These are phyloP conservation scores for Capsicum chinense DNA, from an alignment of 257 asterid species.

Conservation along the genomic window DNA sequence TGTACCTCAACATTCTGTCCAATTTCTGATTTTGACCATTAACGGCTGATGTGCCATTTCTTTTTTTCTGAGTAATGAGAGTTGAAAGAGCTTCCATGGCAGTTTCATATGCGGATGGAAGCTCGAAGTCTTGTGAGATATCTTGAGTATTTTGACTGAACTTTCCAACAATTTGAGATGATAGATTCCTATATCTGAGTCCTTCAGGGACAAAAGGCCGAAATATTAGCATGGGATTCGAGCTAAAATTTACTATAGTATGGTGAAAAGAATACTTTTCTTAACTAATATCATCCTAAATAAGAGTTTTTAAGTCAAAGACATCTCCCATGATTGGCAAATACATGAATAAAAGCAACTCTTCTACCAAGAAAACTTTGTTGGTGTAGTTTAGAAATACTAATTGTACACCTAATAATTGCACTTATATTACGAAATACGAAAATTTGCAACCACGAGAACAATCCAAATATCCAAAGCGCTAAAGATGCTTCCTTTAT, in stretches of 20 bases:
- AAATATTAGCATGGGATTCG: conserved; percentile 13
- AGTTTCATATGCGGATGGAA: conserved; percentile 62
- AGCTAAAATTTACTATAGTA: not conserved
- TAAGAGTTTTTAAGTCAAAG: not conserved
- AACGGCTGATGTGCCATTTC: conserved; percentile 50
- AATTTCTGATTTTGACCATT: conserved; percentile 52
- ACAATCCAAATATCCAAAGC: conserved; percentile 12
- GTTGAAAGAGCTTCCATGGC: conserved; percentile 94
- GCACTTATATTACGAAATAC: not conserved
- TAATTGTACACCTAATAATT: not conserved
- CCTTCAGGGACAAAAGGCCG: not conserved
- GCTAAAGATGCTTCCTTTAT: not conserved
- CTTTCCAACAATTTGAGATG: conserved; percentile 41
- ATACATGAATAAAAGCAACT: not conserved
- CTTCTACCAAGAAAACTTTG: not conserved
- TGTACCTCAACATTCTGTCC: conserved; percentile 71
- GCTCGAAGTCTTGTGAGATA: conserved; percentile 38
- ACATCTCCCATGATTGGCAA: not conserved
- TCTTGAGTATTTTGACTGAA: conserved; percentile 45
- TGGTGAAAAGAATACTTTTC: not conserved
- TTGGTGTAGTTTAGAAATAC: not conserved
- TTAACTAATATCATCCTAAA: not conserved
- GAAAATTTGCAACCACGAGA: not conserved
- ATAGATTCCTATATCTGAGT: conserved; percentile 19
- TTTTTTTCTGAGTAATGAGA: conserved; percentile 66